A percentile compares a stretch with the other conserved stretches of the same genome.
Evolutionary conservation across 1,139 yeast genomes (phyloP).

Genomic region (Yamadazyma dushanensis): DNA sequence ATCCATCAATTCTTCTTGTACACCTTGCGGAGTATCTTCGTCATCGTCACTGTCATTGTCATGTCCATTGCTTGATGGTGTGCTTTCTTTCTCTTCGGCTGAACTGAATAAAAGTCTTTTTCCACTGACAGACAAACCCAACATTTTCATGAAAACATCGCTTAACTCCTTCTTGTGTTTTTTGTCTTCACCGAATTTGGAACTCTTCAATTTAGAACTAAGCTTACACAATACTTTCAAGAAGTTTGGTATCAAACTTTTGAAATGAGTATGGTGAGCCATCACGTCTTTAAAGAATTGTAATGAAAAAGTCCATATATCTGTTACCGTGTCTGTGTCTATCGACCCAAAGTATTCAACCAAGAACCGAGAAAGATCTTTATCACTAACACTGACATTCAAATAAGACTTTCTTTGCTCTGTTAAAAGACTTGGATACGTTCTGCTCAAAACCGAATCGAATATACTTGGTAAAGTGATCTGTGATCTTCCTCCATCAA

Average conservation of each 20-base stretch:
- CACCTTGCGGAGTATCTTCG: conserved; percentile 12
- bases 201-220: conserved; percentile 54
- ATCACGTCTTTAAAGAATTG: conserved; percentile 60
- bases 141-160: conserved; percentile 59
- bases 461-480: conserved; percentile 69
- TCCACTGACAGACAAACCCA: conserved; percentile 33
- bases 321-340: conserved; percentile 75
- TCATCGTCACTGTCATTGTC: conserved; percentile 11
- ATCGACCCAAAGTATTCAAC: conserved; percentile 60
- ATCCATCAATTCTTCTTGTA: conserved; percentile 38
- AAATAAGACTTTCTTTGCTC: conserved; percentile 43
- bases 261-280: conserved; percentile 49
- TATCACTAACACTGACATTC: conserved; percentile 41
- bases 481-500: conserved; percentile 85
- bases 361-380: conserved; percentile 50
- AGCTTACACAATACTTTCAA: conserved; percentile 52
- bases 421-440: conserved; percentile 31
- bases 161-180: conserved; percentile 64
- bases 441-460: conserved; percentile 47
- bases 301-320: conserved; percentile 62
- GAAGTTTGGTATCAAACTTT: conserved; percentile 50
- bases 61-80: neutral
- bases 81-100: conserved; percentile 11
- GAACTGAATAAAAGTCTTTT: conserved; percentile 17
- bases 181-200: conserved; percentile 62